Base-by-base conservation (phyloP, 495 filamentous ascomycete species). In the Podospora conica region DNA sequence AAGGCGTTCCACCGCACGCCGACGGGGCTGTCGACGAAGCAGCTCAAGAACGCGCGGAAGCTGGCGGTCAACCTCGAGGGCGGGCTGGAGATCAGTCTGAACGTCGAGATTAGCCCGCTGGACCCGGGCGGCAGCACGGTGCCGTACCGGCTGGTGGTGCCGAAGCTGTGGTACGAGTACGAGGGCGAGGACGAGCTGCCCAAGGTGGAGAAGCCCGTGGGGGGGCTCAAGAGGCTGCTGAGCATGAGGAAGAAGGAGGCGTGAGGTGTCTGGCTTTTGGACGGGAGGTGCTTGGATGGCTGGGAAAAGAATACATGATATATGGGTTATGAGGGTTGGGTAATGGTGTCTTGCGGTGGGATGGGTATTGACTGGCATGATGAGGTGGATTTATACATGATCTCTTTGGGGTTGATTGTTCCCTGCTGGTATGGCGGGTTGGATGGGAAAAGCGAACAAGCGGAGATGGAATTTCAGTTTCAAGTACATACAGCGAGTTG, bases 91-190 rank as follows among this genome's bases (percentile, higher is more conserved):
- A 86, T 98, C 27, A 88, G 84, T 10, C 75, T 98, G 27, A 94
- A 96, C 69, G 85, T 95, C 70, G 95, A 98, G 78, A 85, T 97
- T 68, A 90, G 86, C 69, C 86, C 89, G 27, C 84, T 85, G 65
- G 91, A 98, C 70, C 95, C 96, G 0, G 84, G 88, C 0, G 96
- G 95, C n/a, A 90, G 89, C 69, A 98, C 95, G 3, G 84, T 86
- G 55, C 90, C 92, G 29, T 98, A 98, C 74, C 83, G 93, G 22
- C 75, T 98, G 24, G 84, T 97, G 0, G 88, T 98, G 11, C 95
- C 95, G 8, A 85, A 85, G 62, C 79, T 98, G 25, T 84, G 79
- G 78, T 86, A 85, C 63, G 79, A 83, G 28, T 75, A 80, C 61
- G 73, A 82, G 27, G 71, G 70, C 23, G 54, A 53, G 31, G 65